Evolutionary conservation across 805 yeast genomes (phyloP).

Genomic region (Spathaspora arborariae): DNA sequence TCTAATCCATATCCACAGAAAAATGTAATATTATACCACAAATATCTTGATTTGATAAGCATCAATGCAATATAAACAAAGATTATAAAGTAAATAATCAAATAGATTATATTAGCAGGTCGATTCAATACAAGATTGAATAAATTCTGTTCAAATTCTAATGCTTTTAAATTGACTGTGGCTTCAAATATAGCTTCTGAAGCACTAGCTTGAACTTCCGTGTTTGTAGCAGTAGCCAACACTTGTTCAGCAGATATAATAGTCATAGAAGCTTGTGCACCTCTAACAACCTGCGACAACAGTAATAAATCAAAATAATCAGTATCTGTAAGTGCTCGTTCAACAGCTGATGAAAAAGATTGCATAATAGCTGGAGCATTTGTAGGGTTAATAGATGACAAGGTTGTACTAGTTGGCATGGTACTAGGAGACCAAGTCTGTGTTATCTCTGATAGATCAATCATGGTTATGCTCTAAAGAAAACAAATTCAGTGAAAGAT

Average conservation of each 20-base stretch:
- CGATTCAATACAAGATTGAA: constrained; percentile 21
- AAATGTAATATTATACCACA: constrained; percentile 38
- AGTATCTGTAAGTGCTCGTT: constrained; percentile 18
- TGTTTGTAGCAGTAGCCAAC: constrained; percentile 36
- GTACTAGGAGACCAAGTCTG: constrained; percentile 21
- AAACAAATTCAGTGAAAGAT: not conserved
- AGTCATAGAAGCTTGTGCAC: constrained; percentile 35
- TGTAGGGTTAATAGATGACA: constrained; percentile 20
- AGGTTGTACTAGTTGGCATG: constrained; percentile 25
- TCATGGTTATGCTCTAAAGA: not conserved
- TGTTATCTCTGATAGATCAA: not conserved
- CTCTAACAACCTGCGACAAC: constrained; percentile 24
- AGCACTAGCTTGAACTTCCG: constrained; percentile 22
- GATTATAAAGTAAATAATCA: constrained; percentile 22
- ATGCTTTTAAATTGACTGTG: constrained; percentile 27
- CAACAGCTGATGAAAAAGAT: constrained; percentile 13
- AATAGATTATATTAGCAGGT: constrained; percentile 31
- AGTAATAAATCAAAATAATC: constrained; percentile 14
- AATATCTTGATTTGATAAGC: constrained; percentile 30
- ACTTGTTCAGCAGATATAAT: constrained; percentile 33
- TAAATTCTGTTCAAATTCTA: constrained; percentile 25
- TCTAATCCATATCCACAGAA: constrained; percentile 33
- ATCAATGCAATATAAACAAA: constrained; percentile 22
- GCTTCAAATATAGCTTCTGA: constrained; percentile 30
- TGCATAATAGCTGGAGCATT: constrained; percentile 18